Base-by-base conservation (phyloP, 768 basidiomycete species). In the Basidioascus undulatus region DNA sequence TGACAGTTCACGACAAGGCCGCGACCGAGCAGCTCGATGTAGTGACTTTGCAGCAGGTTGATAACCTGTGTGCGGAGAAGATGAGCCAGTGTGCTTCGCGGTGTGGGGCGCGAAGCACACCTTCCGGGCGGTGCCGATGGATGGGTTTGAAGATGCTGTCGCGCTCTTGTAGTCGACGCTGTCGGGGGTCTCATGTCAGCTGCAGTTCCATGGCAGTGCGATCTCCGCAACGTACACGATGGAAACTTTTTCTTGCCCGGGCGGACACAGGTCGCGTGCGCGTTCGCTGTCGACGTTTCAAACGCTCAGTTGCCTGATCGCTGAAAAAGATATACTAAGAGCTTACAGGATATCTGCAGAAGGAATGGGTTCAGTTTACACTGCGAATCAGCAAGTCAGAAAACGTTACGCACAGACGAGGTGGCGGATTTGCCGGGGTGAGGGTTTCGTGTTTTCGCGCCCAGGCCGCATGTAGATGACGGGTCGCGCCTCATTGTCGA, bases 381-480 rank as follows among this genome's bases (percentile, higher is more conserved):
- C 8, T 6, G 20, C 20, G 23, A 13, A 32, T 7, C 28, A 18
- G 35, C 27, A 30, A 3, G 33, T 19, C 11, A 15, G 25, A 33
- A 12, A 30, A 19, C 65, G 78, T 58, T 53, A 81, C 78, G 84
- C 56, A 55, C 74, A 74, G 71, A 77, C 84, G 19, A 86, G 65
- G 65, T 86, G 80, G 40, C 72, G 66, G 41, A 87, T 65, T 52
- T 87, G 82, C 32, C 80, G 67, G 3, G 74, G 71, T 45, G 72
- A 68, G 2, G 68, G 67, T 49, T 76, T 68, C 7, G 82, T 84
- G 55, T 84, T 86, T 55, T 87, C 80, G 44, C 71, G 66, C 21
- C 80, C 81, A 0, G 83, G 82, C 13, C 80, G 72, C 72, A 87
- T 74, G 58, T 83, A 84, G 12, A 87, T 61, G 32, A 86, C 74